Base-by-base conservation (phyloP, 1,139 yeast genomes). In the Petasospora fabianii region DNA sequence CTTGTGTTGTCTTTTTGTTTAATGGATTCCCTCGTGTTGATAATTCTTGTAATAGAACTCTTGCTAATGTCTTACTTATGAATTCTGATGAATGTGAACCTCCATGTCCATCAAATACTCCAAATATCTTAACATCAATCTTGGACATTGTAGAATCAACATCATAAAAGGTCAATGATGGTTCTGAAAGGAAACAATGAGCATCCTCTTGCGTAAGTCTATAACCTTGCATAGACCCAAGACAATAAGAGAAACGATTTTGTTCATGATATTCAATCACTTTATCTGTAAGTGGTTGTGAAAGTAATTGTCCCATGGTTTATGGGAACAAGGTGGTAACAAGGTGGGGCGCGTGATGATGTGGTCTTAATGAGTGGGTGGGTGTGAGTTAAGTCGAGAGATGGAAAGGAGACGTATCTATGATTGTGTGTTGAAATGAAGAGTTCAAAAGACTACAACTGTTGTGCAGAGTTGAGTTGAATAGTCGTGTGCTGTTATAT, bases 81-180 rank as follows among this genome's bases (percentile, higher is more conserved):
- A 65, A 75, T 31, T 69, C 70, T 1, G 90, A 79, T 28, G 84
- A 71, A 24, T 70, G 69, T 13, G 71, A 68, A 15, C 90, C 90
- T 3, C 94, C 94, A 57, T 84, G 94, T 4, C 94, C 94, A 58
- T 84, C 94, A 60, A 80, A 84, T 4, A 84, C 84, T 1, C 82
- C 87, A 58, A 80, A 81, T 8, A 83, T 69, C 29, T 81, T 79
- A 29, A 82, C 55, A 30, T 59, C 59, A 20, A 64, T 43, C 11
- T 42, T 34, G 30, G 51, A 56, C 22, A 41, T 37, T 11, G 41
- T 41, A 4, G 56, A 55, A 21, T 50, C 52, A 29, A 58, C 51
- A 6, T 64, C 64, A 32, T 58, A 51, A 38, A 55, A 56, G 28
- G 46, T 32, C 1, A 50, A 34, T 14, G 50, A 48, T 12, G 49